Conservation (phyloP, 495 filamentous ascomycete species). For the Penicillium canescens region DNA sequence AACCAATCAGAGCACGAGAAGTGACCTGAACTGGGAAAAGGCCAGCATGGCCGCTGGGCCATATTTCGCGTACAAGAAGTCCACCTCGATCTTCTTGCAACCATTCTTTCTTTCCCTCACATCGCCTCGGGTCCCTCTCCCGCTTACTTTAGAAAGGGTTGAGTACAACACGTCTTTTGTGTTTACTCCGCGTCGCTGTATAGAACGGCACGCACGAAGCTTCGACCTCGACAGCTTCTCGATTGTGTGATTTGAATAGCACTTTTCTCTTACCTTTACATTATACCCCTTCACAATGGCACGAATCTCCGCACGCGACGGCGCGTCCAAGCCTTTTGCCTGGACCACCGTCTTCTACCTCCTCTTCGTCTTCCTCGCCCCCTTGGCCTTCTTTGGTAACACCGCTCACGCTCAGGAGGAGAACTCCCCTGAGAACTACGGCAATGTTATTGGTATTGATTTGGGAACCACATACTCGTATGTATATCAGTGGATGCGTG, state of each 20-base stretch:
- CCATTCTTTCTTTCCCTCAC: slow-evolving; percentile 18
- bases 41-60: slow-evolving; percentile 48
- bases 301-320: slow-evolving; percentile 40
- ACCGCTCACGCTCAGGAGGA: slow-evolving; percentile 71
- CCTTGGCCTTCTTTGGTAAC: slow-evolving; percentile 71
- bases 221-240: slow-evolving; percentile 16
- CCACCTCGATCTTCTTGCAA: slow-evolving; percentile 12
- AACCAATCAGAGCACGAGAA: slow-evolving; percentile 43
- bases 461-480: slow-evolving; percentile 96
- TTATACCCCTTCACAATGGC: slow-evolving; percentile 42
- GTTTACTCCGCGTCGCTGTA: slow-evolving; percentile 19
- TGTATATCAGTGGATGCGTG: slow-evolving; percentile 13
- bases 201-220: slow-evolving; percentile 13
- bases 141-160: slow-evolving; percentile 13
- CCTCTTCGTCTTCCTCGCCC: slow-evolving; percentile 74
- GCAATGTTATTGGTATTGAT: slow-evolving; percentile 93
- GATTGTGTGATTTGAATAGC: slow-evolving; percentile 8
- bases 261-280: slow-evolving; percentile 10
- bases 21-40: slow-evolving; percentile 49
- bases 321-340: slow-evolving; percentile 51
- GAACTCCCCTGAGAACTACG: slow-evolving; percentile 70
- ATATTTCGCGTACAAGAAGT: slow-evolving; percentile 29
- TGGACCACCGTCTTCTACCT: slow-evolving; percentile 83
- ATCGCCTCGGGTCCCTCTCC: slow-evolving; percentile 23
- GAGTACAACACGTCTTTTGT: slow-evolving; percentile 18